Percentiles rank a stretch among this genome's conserved stretches.
Conservation (phyloP, 768 basidiomycete genomes). For the Trametes gibbosa region DNA sequence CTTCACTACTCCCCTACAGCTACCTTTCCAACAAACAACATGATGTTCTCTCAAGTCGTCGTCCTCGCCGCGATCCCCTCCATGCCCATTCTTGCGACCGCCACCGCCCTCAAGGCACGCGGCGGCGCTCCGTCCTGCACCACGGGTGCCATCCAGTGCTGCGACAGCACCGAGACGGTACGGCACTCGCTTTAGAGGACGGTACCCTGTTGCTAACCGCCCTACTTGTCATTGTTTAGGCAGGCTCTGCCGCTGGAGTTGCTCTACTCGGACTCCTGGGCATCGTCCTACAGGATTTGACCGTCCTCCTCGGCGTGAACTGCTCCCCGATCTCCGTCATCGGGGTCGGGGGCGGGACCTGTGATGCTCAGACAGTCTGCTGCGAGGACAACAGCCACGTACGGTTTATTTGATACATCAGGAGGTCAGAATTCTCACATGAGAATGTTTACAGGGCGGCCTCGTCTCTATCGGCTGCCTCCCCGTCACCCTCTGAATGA, state of each 20-base stretch:
- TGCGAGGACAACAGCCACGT: conserved; percentile 25
- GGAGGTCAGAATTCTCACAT: too few relatives aligned
- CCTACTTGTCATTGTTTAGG: not conserved
- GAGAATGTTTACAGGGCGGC: too few relatives aligned
- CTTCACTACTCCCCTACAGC: too few relatives aligned
- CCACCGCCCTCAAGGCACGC: not conserved
- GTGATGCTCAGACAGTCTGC: conserved; percentile 20
- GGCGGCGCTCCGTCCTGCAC: not conserved
- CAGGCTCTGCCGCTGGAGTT: not conserved
- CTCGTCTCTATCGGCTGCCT: conserved; percentile 25
- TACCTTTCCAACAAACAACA: too few relatives aligned
- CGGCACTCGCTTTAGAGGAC: not conserved
- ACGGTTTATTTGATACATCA: conserved; percentile 4
- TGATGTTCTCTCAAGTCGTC: not conserved
- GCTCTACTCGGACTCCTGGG: conserved; percentile 24
- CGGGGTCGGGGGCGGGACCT: conserved; percentile 16
- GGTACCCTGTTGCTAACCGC: not conserved
- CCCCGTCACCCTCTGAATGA: conserved; percentile 12
- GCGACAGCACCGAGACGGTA: not conserved
- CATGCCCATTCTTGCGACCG: not conserved
- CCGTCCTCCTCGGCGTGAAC: conserved; percentile 21
- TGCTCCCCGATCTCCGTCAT: conserved; percentile 26
- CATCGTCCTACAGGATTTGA: conserved; percentile 19
- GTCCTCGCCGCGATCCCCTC: not conserved
- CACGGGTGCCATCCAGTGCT: not conserved